phyloP scores from a whole-genome alignment of 164 flowering plant species.

The Aristolochia contorta region DNA sequence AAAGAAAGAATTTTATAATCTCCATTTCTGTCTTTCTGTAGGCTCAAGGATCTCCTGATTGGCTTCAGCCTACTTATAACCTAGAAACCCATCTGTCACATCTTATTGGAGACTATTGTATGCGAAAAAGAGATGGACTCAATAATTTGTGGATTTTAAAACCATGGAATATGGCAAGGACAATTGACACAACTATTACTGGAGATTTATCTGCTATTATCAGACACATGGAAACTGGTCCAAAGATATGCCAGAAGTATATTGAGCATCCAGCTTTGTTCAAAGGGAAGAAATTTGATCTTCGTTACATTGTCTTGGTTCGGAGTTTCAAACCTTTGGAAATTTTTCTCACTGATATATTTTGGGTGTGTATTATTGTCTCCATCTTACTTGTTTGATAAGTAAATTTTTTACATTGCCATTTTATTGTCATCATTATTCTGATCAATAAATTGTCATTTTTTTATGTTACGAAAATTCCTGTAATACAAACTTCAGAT shows the following conservation, averaged over 20 bases:
- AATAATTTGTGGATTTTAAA: slow-evolving; percentile 95
- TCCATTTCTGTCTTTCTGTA: slow-evolving; percentile 18
- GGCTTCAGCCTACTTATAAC: slow-evolving; percentile 96
- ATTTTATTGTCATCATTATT: too few species aligned
- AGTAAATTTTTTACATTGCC: too few species aligned
- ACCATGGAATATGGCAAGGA: slow-evolving; percentile 99
- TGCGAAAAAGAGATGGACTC: slow-evolving; percentile 55
- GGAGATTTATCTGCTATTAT: slow-evolving; percentile 79
- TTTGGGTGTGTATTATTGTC: slow-evolving; percentile 60
- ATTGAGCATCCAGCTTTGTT: slow-evolving; percentile 91
- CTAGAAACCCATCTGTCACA: slow-evolving; percentile 74
- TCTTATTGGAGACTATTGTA: slow-evolving; percentile 74
- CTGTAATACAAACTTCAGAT: too few species aligned
- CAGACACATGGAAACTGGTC: slow-evolving; percentile 98
- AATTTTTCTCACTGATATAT: slow-evolving; percentile 68
- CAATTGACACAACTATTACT: slow-evolving; percentile 93
- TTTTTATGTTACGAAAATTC: too few species aligned
- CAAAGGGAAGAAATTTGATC: slow-evolving; percentile 81
- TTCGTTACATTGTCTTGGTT: slow-evolving; percentile 84
- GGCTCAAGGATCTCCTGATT: slow-evolving; percentile 80
- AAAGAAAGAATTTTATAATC: too few species aligned
- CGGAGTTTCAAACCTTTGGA: slow-evolving; percentile 86
- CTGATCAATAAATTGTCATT: too few species aligned
- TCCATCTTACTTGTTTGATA: too few species aligned
- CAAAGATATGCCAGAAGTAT: slow-evolving; percentile 97